Conservation (phyloP, 2,329 filamentous ascomycete genomes). For the Acrocalymma vagum region DNA sequence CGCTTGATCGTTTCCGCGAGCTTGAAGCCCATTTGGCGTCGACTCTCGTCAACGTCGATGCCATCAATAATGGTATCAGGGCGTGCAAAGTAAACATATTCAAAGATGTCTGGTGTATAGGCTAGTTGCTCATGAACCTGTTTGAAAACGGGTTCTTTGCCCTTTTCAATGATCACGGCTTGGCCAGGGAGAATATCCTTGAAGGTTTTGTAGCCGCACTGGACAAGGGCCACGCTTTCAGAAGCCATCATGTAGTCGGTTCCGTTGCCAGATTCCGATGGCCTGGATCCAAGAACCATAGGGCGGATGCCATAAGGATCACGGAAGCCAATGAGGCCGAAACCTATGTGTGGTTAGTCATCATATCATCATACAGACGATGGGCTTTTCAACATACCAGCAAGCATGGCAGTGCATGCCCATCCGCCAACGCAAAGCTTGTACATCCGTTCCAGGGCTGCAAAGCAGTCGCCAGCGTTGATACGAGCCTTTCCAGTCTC, state of each 20-base stretch:
- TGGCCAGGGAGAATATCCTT: conserved; percentile 82
- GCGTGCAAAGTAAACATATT: conserved; percentile 87
- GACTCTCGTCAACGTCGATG: conserved; percentile 83
- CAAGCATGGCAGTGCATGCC: conserved; percentile 83
- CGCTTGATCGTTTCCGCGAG: conserved; percentile 77
- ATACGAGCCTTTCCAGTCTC: conserved; percentile 83
- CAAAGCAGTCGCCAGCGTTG: conserved; percentile 80
- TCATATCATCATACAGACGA: not conserved
- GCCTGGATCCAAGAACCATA: conserved; percentile 78
- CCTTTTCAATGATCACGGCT: conserved; percentile 86
- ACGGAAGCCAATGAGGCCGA: conserved; percentile 80
- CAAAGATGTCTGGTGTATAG: conserved; percentile 87
- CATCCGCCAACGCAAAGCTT: conserved; percentile 76
- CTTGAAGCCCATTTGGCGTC: conserved; percentile 86
- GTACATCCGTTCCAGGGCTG: conserved; percentile 76
- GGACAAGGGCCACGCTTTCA: conserved; percentile 82
- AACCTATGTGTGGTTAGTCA: conserved; percentile 57
- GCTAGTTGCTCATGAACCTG: conserved; percentile 74
- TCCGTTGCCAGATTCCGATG: conserved; percentile 70
- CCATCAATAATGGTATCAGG: conserved; percentile 86
- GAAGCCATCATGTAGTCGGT: conserved; percentile 92
- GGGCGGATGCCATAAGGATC: conserved; percentile 85
- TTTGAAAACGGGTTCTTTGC: conserved; percentile 74
- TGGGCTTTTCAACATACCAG: conserved; percentile 57
- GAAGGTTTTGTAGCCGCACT: conserved; percentile 81